These are phyloP conservation scores for Plasmodium knowlesi DNA, from an alignment of 169 alveolate genomes.

Conservation along the genomic window DNA sequence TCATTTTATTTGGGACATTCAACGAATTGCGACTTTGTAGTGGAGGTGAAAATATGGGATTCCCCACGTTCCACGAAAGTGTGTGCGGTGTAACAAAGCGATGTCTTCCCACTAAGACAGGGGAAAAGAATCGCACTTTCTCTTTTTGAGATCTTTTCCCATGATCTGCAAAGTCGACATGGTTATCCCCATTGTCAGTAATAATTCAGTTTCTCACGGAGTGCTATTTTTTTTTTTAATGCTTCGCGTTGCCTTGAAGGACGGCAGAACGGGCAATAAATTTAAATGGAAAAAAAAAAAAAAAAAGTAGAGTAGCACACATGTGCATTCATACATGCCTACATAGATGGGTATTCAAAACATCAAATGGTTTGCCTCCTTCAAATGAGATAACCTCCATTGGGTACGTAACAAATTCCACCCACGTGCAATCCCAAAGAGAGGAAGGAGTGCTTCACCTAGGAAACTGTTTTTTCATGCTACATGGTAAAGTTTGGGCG, in stretches of 20 bases:
- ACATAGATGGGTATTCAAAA: not conserved
- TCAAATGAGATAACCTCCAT: not conserved
- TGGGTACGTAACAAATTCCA: not conserved
- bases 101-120: not conserved
- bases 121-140: not conserved
- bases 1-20: not conserved
- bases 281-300: not conserved
- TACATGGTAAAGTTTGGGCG: not conserved
- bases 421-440: not conserved
- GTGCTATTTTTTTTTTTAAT: not conserved
- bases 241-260: not conserved
- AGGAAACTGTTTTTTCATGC: not conserved
- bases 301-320: not conserved
- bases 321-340: not conserved
- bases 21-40: not conserved
- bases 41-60: not conserved
- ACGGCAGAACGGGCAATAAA: not conserved
- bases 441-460: not conserved
- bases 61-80: not conserved
- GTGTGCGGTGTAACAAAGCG: not conserved
- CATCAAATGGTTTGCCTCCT: not conserved
- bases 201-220: not conserved
- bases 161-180: not conserved
- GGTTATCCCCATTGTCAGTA: not conserved
- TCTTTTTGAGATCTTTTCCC: not conserved